Evolutionary conservation across 78 protist species (phyloP).

Genomic region (Dictyostelium firmibasis): DNA sequence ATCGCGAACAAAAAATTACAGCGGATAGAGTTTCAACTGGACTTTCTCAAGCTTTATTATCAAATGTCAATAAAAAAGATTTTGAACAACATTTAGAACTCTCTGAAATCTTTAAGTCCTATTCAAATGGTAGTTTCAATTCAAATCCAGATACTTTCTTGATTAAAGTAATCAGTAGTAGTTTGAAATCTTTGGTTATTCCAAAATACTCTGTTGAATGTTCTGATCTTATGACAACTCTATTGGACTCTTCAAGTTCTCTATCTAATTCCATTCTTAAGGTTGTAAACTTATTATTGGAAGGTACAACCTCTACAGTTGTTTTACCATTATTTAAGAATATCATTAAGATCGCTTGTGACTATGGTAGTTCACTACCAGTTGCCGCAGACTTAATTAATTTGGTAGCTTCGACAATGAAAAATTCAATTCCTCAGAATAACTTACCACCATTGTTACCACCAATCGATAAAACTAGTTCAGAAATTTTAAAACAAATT

Average conservation of each 20-base stretch:
- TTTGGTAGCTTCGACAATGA: constrained; percentile 9
- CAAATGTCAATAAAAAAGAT: background rate
- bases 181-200: background rate
- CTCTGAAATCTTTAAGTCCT: background rate
- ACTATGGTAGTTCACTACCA: constrained; percentile 25
- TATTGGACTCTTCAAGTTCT: constrained; percentile 29
- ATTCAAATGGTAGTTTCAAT: constrained; percentile 51
- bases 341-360: constrained; percentile 57
- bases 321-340: constrained; percentile 65
- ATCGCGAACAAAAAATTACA: constrained; percentile 30
- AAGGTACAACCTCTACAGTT: constrained; percentile 23
- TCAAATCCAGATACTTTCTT: constrained; percentile 63
- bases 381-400: constrained; percentile 60
- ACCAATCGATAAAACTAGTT: constrained; percentile 51
- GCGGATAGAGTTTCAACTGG: constrained; percentile 26
- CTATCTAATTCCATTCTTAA: constrained; percentile 38
- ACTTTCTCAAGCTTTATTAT: background rate
- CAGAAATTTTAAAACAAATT: constrained; percentile 50
- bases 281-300: constrained; percentile 8
- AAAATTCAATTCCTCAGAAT: background rate
- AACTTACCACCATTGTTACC: constrained; percentile 34
- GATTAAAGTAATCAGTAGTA: background rate
- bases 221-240: constrained; percentile 36
- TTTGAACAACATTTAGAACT: background rate
- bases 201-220: constrained; percentile 53